Evolutionary conservation across 495 filamentous ascomycete species (phyloP), one percentile per base, ranked within the genome.

Genomic region (Xylaria telfairii): DNA sequence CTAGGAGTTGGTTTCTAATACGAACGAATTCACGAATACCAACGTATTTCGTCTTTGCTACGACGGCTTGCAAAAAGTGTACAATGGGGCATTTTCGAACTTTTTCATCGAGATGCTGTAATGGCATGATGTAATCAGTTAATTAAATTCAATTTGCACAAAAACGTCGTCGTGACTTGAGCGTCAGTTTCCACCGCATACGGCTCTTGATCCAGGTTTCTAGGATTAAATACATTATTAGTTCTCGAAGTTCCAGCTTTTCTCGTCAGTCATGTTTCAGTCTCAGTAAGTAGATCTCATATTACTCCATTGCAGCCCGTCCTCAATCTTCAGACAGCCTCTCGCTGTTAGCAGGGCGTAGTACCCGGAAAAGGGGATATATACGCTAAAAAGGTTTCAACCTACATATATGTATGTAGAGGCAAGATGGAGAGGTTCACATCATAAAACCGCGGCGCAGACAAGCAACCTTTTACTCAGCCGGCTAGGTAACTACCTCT

Each of bases 91-190:
- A 62, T 66, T 42, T 66, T 54, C n/a, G 32, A 28, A 28, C 24
- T 65, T 28, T 28, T 49, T 51, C 61, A 47, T 64, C 64, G 21
- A 44, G 17, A 13, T 19, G 15, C 57, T 67, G 17, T 53, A 59
- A 4, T 42, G 37, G 65, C 21, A 26, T 44, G 39, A 39, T 59
- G 54, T 67, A 57, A 57, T 67, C 4, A 34, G 53, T 34, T 67
- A 46, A 67, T 67, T 15, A 41, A 67, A 54, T 32, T 67, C 59
- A 71, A 32, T 21, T 44, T 65, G 47, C 24, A 65, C 46, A 46
- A 53, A 32, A 81, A 2, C 54, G 17, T 28, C 7, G 12, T 30
- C 3, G n/a, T 28, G 30, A 56, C 19, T 54, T 28, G 21, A 67
- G 37, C 7, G 34, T 28, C 21, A 21, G 28, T 24, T 37, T 41